Evolutionary conservation across 2,329 filamentous ascomycete species (phyloP).

Genomic region (Nothomitra cinnamomea): DNA sequence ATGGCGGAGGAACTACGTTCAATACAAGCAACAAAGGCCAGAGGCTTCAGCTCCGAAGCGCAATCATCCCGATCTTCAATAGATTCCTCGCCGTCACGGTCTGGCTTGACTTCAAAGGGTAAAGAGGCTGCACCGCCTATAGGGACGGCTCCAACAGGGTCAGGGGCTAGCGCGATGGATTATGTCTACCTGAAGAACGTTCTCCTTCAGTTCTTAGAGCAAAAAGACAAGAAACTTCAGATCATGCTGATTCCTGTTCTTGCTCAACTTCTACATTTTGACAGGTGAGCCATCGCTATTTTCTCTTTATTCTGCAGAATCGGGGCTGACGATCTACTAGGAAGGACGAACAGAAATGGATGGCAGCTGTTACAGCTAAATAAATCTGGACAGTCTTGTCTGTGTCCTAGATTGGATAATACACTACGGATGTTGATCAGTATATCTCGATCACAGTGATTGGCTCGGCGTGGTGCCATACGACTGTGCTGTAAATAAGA

Average conservation of each 20-base stretch:
- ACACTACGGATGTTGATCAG: background rate
- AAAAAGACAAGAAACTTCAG: conserved; percentile 50
- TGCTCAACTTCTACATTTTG: conserved; percentile 49
- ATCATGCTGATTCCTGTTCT: conserved; percentile 48
- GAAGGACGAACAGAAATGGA: conserved; percentile 76
- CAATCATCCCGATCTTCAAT: conserved; percentile 39
- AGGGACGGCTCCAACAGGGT: conserved; percentile 22
- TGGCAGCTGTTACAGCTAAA: conserved; percentile 47
- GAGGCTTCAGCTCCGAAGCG: conserved; percentile 12
- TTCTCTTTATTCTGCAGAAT: background rate
- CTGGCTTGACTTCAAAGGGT: background rate
- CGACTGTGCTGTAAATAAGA: background rate
- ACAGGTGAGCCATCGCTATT: conserved; percentile 29
- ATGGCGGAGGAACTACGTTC: conserved; percentile 41
- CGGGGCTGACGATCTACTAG: conserved; percentile 19
- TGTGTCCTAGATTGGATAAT: background rate
- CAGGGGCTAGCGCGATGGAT: conserved; percentile 28
- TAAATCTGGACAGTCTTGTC: conserved; percentile 14
- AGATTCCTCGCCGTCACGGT: conserved; percentile 31
- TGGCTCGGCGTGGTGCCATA: background rate
- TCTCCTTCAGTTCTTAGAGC: conserved; percentile 47
- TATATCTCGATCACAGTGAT: background rate
- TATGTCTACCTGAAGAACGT: conserved; percentile 51
- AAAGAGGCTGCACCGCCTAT: background rate
- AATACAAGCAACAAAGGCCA: conserved; percentile 23